phyloP scores from a whole-genome alignment of 371 early-diverging fungal species.

The Smittium mucronatum region DNA sequence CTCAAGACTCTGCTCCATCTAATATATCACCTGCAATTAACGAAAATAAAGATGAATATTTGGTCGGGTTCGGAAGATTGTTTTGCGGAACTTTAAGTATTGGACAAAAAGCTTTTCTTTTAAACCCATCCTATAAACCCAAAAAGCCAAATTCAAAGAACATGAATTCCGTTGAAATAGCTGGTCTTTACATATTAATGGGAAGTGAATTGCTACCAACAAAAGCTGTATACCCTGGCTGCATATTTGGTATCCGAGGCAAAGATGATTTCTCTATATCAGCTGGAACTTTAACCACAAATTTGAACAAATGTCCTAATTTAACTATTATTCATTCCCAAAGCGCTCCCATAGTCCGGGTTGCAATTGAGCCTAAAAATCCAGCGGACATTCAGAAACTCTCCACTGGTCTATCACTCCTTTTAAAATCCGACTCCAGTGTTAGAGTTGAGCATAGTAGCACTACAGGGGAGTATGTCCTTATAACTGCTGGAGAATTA shows the following conservation, averaged over 20 bases:
- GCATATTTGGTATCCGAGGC: slow-evolving; percentile 91
- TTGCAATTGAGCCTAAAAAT: slow-evolving; percentile 85
- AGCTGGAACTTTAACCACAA: slow-evolving; percentile 71
- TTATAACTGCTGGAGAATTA: slow-evolving; percentile 90
- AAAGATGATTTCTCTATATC: slow-evolving; percentile 78
- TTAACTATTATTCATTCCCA: slow-evolving; percentile 37
- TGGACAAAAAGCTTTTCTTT: slow-evolving; percentile 71
- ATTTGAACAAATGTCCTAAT: slow-evolving; percentile 32
- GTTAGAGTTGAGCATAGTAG: slow-evolving; percentile 75
- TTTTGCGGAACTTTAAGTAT: slow-evolving; percentile 79
- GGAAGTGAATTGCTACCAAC: slow-evolving; percentile 79
- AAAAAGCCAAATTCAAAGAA: slow-evolving; percentile 43
- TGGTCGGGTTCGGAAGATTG: slow-evolving; percentile 87
- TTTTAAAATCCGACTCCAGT: slow-evolving; percentile 89
- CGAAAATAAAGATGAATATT: slow-evolving; percentile 22
- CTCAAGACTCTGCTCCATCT: not conserved
- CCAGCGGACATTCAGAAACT: slow-evolving; percentile 73
- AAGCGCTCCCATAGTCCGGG: slow-evolving; percentile 79
- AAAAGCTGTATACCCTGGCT: slow-evolving; percentile 81
- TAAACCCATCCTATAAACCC: slow-evolving; percentile 88
- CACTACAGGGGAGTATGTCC: slow-evolving; percentile 93
- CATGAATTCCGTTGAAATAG: slow-evolving; percentile 54
- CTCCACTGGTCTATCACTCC: slow-evolving; percentile 65
- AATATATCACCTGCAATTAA: not conserved
- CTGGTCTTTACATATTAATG: slow-evolving; percentile 84